Evolutionary conservation across 2,329 filamentous ascomycete genomes (phyloP).

Genomic region (Calonectria hongkongensis): DNA sequence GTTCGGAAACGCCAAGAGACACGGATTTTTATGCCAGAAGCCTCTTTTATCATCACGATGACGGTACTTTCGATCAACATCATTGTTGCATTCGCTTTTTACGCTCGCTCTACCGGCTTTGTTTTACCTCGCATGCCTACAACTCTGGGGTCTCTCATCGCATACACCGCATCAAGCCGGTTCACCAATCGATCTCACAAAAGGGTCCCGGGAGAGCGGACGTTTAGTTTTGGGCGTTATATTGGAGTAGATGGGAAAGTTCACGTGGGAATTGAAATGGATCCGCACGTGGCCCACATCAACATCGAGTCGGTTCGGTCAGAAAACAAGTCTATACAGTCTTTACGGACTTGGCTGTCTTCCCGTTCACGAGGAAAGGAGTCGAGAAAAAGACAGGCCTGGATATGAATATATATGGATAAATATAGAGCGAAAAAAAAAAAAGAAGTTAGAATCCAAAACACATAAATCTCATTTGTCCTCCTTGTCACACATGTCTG

Average conservation of each 20-base stretch:
- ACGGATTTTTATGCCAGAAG: constrained; percentile 68
- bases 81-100: constrained; percentile 65
- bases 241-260: constrained; percentile 66
- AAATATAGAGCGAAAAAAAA: no score
- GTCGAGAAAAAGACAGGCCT: no score
- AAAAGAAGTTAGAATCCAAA: no score
- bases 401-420: no score
- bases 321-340: no score
- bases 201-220: not conserved
- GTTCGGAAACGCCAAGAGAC: constrained; percentile 57
- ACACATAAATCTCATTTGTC: no score
- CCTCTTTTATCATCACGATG: constrained; percentile 67
- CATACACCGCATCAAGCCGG: constrained; percentile 68
- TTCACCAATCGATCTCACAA: constrained; percentile 40
- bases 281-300: constrained; percentile 64
- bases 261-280: constrained; percentile 71
- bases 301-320: no score
- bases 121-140: constrained; percentile 72
- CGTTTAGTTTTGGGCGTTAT: constrained; percentile 71
- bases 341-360: no score
- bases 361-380: no score
- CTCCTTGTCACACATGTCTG: no score
- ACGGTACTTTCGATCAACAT: constrained; percentile 66
- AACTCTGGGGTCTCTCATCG: constrained; percentile 67
- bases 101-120: constrained; percentile 61